phyloP scores from a whole-genome alignment of 495 filamentous ascomycete genomes.

The Aspergillus bertholletiae region DNA sequence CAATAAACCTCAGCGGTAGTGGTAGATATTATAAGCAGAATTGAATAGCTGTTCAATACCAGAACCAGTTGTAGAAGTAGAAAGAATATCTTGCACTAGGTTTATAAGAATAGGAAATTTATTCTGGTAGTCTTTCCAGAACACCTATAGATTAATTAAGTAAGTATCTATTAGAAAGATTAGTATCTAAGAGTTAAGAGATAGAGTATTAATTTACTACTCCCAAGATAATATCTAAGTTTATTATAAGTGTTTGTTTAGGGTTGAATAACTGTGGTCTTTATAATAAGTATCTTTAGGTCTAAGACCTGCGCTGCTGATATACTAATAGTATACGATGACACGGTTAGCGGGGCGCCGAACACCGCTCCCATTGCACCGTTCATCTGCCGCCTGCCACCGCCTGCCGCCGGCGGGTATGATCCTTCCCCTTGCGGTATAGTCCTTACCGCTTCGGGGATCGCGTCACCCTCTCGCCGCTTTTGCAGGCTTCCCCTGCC shows the following conservation, averaged over 20 bases:
- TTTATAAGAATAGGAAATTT: constrained; percentile 10
- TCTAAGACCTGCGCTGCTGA: too few relatives aligned
- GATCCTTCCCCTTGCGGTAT: background rate
- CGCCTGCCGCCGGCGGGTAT: background rate
- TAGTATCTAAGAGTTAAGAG: too few relatives aligned
- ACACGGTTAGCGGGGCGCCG: background rate
- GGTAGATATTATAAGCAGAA: constrained; percentile 11
- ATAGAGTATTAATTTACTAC: too few relatives aligned
- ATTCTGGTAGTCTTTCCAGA: constrained; percentile 10
- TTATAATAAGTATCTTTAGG: too few relatives aligned
- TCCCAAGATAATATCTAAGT: too few relatives aligned
- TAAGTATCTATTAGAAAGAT: too few relatives aligned
- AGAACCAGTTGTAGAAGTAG: constrained; percentile 5
- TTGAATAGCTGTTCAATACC: constrained; percentile 15
- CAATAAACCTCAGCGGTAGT: constrained; percentile 9
- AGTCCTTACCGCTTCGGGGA: constrained; percentile 3
- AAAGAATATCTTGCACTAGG: constrained; percentile 9
- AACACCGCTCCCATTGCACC: background rate
- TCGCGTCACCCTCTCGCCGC: constrained; percentile 12
- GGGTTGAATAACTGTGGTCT: too few relatives aligned
- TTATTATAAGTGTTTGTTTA: too few relatives aligned
- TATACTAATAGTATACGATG: too few relatives aligned
- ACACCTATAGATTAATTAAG: background rate
- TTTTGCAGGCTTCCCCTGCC: constrained; percentile 12
- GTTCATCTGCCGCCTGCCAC: background rate